Percentiles rank a stretch among this genome's conserved stretches.
Conservation (phyloP, 192 early-diverging fungal species). For the Dispira parvispora region DNA sequence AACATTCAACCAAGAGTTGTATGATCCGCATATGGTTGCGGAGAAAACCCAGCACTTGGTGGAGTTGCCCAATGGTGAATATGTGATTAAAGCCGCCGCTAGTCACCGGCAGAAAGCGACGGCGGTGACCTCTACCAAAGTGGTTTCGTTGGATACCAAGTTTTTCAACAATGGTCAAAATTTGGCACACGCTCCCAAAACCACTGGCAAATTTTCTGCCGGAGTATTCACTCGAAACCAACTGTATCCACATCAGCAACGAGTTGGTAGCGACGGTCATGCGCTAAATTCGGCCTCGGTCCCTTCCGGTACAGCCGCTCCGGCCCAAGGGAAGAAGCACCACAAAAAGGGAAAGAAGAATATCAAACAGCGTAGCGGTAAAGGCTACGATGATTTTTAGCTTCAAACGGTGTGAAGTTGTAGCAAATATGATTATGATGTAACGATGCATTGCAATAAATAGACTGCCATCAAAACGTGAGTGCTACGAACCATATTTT, state of each 20-base stretch:
- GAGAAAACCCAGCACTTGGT: slow-evolving; percentile 20
- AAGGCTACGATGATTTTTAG: slow-evolving; percentile 25
- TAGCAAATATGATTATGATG: too few species aligned
- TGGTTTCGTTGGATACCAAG: slow-evolving; percentile 14
- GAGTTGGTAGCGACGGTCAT: slow-evolving; percentile 27
- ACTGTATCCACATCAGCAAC: slow-evolving; percentile 41
- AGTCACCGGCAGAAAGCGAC: not conserved
- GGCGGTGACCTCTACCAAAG: slow-evolving; percentile 18
- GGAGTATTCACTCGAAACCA: slow-evolving; percentile 33
- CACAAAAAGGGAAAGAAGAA: slow-evolving; percentile 65
- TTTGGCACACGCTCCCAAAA: slow-evolving; percentile 21
- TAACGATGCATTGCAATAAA: too few species aligned
- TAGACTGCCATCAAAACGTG: too few species aligned
- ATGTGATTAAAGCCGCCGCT: slow-evolving; percentile 14
- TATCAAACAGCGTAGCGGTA: slow-evolving; percentile 52
- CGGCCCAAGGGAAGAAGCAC: slow-evolving; percentile 31
- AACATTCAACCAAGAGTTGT: slow-evolving; percentile 69
- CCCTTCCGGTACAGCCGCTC: slow-evolving; percentile 16
- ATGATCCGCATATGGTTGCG: slow-evolving; percentile 34
- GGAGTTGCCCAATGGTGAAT: slow-evolving; percentile 29
- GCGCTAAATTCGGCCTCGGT: slow-evolving; percentile 15
- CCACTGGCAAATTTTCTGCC: slow-evolving; percentile 29
- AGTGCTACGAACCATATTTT: too few species aligned
- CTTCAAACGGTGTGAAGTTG: too few species aligned
- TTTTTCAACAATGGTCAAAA: slow-evolving; percentile 11